Conservation (phyloP, 768 basidiomycete species). For the Boletales sp. region DNA sequence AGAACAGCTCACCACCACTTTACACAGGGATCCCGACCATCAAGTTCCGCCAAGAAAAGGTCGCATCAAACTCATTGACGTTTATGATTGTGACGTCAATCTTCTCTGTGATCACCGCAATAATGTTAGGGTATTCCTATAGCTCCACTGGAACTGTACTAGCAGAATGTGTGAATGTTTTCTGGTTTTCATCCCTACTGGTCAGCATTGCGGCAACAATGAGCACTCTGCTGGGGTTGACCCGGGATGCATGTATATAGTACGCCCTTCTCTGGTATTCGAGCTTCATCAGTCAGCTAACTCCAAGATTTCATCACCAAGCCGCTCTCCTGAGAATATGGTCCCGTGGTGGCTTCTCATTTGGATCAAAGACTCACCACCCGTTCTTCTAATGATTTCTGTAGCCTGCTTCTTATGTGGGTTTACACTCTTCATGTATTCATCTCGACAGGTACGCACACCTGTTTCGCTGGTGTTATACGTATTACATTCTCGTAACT, state of each 20-base stretch:
- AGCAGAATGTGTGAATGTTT: constrained; percentile 44
- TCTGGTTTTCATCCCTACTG: constrained; percentile 54
- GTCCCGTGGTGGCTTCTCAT: constrained; percentile 63
- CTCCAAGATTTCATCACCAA: constrained; percentile 14
- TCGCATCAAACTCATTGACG: constrained; percentile 45
- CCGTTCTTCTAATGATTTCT: constrained; percentile 80
- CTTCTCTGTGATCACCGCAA: constrained; percentile 52
- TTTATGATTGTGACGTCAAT: constrained; percentile 52
- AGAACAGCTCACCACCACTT: constrained; percentile 24
- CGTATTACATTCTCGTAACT: constrained; percentile 4
- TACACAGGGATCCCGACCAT: constrained; percentile 50
- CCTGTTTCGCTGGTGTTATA: constrained; percentile 19
- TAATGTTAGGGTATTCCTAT: constrained; percentile 47
- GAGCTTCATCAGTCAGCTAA: constrained; percentile 13
- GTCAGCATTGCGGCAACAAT: constrained; percentile 54
- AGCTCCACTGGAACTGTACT: constrained; percentile 31
- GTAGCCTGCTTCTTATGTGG: constrained; percentile 82
- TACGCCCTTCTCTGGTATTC: constrained; percentile 28
- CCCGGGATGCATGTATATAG: constrained; percentile 59
- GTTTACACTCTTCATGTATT: constrained; percentile 72
- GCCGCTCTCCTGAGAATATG: constrained; percentile 51
- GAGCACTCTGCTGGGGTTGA: constrained; percentile 48
- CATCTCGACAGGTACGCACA: constrained; percentile 58
- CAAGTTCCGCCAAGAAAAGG: constrained; percentile 51
- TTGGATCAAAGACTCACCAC: constrained; percentile 82